These are phyloP conservation scores for Paracamarosporium sp. DNA, from an alignment of 2,329 filamentous ascomycete species.

Conservation along the genomic window DNA sequence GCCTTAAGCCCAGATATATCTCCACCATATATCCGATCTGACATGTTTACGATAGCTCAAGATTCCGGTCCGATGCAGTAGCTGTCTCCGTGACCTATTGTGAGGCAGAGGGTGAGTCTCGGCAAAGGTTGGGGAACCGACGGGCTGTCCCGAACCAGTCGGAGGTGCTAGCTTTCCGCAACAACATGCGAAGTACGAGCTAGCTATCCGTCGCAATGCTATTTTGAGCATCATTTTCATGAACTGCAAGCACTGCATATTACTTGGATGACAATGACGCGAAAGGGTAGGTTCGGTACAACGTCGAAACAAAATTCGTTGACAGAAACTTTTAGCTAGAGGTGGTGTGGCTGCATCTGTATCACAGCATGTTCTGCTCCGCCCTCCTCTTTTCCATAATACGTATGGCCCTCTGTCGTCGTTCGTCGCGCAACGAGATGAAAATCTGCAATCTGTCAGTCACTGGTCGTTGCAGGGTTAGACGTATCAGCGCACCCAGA, in stretches of 20 bases:
- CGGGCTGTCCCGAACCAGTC: background rate
- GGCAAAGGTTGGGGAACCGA: slow-evolving; percentile 16
- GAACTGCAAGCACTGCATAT: background rate
- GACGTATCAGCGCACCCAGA: slow-evolving; percentile 68
- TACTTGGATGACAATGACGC: background rate
- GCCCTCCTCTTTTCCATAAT: slow-evolving; percentile 40
- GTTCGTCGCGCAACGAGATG: slow-evolving; percentile 45
- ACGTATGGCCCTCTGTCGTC: slow-evolving; percentile 34
- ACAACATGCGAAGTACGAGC: background rate
- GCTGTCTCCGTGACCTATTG: slow-evolving; percentile 1
- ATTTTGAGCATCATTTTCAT: background rate
- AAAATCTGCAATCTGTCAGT: slow-evolving; percentile 33
- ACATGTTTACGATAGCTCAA: background rate
- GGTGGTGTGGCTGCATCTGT: background rate
- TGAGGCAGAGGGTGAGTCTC: background rate
- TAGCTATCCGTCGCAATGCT: background rate
- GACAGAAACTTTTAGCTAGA: background rate
- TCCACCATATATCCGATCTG: background rate
- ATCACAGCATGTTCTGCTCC: slow-evolving; percentile 32
- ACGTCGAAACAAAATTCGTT: background rate
- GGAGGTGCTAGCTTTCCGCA: background rate
- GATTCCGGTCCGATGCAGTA: background rate
- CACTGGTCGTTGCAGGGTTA: background rate
- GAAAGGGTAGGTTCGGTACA: background rate
- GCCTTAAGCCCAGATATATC: background rate